These are phyloP conservation scores for Monosporozyma servazzii DNA, from an alignment of 805 yeast species.

Conservation along the genomic window DNA sequence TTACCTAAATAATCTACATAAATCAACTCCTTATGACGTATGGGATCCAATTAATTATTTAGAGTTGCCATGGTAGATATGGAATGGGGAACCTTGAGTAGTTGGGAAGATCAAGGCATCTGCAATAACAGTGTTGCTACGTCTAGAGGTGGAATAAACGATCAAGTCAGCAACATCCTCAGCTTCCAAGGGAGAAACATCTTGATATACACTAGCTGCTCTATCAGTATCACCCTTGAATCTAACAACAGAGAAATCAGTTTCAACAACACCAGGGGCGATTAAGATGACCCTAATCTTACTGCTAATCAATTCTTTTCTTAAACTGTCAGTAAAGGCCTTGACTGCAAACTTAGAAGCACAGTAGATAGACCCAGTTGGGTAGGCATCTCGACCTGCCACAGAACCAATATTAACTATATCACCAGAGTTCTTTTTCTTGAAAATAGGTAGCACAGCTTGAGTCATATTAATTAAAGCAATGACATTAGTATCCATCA, in stretches of 20 bases:
- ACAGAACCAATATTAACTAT: slow-evolving; percentile 68
- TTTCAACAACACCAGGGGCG: slow-evolving; percentile 64
- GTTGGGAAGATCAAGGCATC: slow-evolving; percentile 77
- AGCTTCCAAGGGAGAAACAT: slow-evolving; percentile 47
- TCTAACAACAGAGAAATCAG: slow-evolving; percentile 54
- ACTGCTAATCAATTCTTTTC: slow-evolving; percentile 69
- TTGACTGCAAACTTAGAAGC: slow-evolving; percentile 66
- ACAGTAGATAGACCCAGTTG: slow-evolving; percentile 72
- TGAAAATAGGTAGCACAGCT: slow-evolving; percentile 61
- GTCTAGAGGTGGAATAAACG: slow-evolving; percentile 49
- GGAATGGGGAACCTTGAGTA: slow-evolving; percentile 74
- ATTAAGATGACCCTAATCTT: slow-evolving; percentile 56
- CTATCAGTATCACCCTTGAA: slow-evolving; percentile 46
- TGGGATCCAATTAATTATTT: neutral
- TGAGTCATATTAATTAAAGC: slow-evolving; percentile 83
- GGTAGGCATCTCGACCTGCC: slow-evolving; percentile 73
- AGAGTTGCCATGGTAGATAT: slow-evolving; percentile 34
- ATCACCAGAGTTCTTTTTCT: slow-evolving; percentile 60
- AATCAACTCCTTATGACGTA: neutral
- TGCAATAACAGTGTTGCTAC: slow-evolving; percentile 50
- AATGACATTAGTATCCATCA: slow-evolving; percentile 81
- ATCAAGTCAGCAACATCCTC: slow-evolving; percentile 54
- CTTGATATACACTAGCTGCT: slow-evolving; percentile 49
- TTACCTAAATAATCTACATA: neutral
- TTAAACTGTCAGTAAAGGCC: slow-evolving; percentile 58